Evolutionary conservation across 192 early-diverging fungal species (phyloP).

Genomic region (Blastocladiella britannica): DNA sequence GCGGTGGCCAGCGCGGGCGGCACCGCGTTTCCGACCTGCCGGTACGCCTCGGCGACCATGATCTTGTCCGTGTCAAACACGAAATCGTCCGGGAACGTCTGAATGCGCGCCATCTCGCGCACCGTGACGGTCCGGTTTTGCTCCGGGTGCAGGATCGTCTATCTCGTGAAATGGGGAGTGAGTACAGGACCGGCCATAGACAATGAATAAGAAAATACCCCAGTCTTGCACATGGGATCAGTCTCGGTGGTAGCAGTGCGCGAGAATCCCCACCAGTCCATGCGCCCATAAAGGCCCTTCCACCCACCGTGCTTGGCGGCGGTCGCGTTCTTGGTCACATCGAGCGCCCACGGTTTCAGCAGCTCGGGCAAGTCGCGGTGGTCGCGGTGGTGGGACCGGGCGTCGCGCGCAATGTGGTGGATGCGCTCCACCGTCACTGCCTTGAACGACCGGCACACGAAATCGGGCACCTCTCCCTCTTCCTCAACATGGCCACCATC

Average conservation of each 20-base stretch:
- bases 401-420: conserved; percentile 12
- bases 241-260: conserved; percentile 35
- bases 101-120: conserved; percentile 42
- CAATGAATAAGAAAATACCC: conserved; percentile 10
- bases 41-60: conserved; percentile 24
- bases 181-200: neutral
- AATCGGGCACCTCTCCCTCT: conserved; percentile 19
- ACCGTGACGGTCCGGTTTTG: conserved; percentile 34
- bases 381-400: conserved; percentile 24
- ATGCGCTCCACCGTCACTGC: conserved; percentile 27
- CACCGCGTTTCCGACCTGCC: conserved; percentile 50
- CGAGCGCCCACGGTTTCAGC: conserved; percentile 35
- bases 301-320: conserved; percentile 32
- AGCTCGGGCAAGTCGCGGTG: conserved; percentile 22
- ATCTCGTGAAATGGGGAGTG: too few relatives aligned
- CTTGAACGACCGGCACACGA: conserved; percentile 26
- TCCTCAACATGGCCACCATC: conserved; percentile 6
- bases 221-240: conserved; percentile 37
- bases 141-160: conserved; percentile 38
- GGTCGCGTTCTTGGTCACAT: conserved; percentile 21
- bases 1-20: conserved; percentile 41
- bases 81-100: conserved; percentile 49
- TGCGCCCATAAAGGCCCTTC: conserved; percentile 39
- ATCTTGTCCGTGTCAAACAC: conserved; percentile 15
- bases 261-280: conserved; percentile 37